Evolutionary conservation across 148 eudicot species (phyloP).

Genomic region (Polygonum aviculare): DNA sequence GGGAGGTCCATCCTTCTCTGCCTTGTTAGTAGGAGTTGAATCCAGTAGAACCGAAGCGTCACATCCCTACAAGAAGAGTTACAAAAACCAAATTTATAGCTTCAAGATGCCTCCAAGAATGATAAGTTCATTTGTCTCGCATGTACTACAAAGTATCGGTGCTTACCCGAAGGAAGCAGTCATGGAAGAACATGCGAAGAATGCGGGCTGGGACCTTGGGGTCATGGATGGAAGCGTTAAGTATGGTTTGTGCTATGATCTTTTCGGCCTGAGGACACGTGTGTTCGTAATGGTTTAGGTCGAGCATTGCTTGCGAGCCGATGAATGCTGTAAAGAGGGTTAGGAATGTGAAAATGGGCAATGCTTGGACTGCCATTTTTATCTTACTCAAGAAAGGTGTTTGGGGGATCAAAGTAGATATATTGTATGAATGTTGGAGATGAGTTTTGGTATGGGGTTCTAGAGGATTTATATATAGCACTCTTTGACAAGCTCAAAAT

Average conservation of each 20-base stretch:
- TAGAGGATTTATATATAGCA: not conserved
- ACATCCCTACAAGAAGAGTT: conserved; percentile 37
- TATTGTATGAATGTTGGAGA: conserved; percentile 16
- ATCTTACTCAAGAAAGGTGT: not conserved
- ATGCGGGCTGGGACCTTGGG: conserved; percentile 58
- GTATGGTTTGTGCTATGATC: conserved; percentile 35
- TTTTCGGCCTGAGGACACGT: conserved; percentile 58
- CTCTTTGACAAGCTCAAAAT: not conserved
- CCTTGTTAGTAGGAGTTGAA: conserved; percentile 49
- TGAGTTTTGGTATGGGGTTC: not conserved
- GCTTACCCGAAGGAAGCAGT: conserved; percentile 57
- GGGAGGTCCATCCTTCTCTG: conserved; percentile 80
- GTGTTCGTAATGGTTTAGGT: conserved; percentile 40
- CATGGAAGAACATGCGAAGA: conserved; percentile 72
- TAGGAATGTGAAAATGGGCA: conserved; percentile 8
- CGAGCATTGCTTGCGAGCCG: conserved; percentile 29
- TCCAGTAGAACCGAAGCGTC: conserved; percentile 64
- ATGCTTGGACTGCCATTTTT: conserved; percentile 28
- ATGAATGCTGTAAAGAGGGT: conserved; percentile 22
- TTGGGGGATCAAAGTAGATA: not conserved
- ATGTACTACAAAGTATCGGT: not conserved
- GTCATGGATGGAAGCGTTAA: conserved; percentile 40
- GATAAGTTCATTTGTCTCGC: not conserved
- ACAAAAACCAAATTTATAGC: not conserved
- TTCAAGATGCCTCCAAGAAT: not conserved